These are phyloP conservation scores for Solanum sejunctum DNA, from an alignment of 257 asterid species.

Conservation along the genomic window DNA sequence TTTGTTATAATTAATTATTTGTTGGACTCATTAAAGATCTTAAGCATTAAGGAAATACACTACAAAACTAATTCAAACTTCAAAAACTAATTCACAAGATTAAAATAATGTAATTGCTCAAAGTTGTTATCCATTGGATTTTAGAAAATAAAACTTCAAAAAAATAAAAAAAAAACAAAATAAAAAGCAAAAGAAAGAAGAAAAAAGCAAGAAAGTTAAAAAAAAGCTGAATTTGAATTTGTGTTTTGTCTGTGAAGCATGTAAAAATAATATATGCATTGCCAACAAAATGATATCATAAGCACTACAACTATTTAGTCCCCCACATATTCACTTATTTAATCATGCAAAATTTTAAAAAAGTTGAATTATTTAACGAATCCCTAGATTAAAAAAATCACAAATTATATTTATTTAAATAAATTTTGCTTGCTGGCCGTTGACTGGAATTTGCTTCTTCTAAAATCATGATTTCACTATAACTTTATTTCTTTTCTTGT, in stretches of 20 bases:
- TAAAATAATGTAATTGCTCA: neutral
- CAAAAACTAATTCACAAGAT: neutral
- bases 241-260: constrained; percentile 12
- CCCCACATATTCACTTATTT: constrained; percentile 29
- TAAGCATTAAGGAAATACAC: neutral
- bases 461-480: constrained; percentile 15
- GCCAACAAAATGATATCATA: constrained; percentile 32
- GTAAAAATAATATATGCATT: constrained; percentile 2
- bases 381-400: constrained; percentile 26
- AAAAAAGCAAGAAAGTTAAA: neutral
- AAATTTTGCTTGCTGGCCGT: constrained; percentile 32
- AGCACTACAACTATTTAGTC: constrained; percentile 55
- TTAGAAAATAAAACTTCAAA: neutral
- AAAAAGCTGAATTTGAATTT: constrained; percentile 44
- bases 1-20: no score
- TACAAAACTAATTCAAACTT: neutral
- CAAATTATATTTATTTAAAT: neutral
- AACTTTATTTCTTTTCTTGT: constrained; percentile 8
- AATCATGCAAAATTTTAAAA: neutral
- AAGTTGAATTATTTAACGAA: constrained; percentile 17
- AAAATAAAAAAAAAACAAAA: neutral
- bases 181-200: neutral
- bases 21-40: neutral
- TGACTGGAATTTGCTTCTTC: constrained; percentile 34
- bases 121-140: neutral